Base-by-base conservation (phyloP, 2,329 filamentous ascomycete genomes). In the Trichoderma aggressivum region DNA sequence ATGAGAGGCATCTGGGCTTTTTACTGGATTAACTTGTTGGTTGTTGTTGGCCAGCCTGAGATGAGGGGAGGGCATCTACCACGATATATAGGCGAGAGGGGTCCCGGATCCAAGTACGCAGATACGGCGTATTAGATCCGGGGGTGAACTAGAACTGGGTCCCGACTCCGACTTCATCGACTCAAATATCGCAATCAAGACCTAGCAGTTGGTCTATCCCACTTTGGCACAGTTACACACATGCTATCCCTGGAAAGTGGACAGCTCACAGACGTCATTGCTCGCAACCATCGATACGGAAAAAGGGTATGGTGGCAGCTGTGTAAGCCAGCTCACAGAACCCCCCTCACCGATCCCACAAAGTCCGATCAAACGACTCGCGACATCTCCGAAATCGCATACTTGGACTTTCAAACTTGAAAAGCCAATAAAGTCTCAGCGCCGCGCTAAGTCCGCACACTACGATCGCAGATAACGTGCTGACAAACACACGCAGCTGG, bases 1-100 rank as follows among this genome's bases (percentile, higher is more conserved):
- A 85, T 75, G 72, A 86, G 83, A 78, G 85, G 83, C 85, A 87
- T 87, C 34, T 74, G 82, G 16, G 6, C 14, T 50, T 18, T 43
- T 16, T 21, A 11, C 3, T 14, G 47, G 28, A 12, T 5, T 2
- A 10, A 34, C 30, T 50, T 30, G 21, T 3, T 34, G 36, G 28
- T 32, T 16, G 34, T 36, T 43, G 39, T 43, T 43, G 14, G 3
- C 5, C n/a, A 7, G 2, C 3, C 7, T 11, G 47, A 30, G 53
- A 12, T 18, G 14, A 67, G 66, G 58, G 36, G 53, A 18, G 56
- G 14, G 26, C 55, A 34, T 59, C 53, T n/a, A 18, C 24, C 21
- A 6, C 7, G n/a, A 47, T 59, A 68, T 68, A 68, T 60, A 47
- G 5, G 6, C 43, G 55, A 47, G 55, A 56, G 36, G 36, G 28